phyloP scores from a whole-genome alignment of 1,284 basidiomycete genomes.

The Sutorius eximius region DNA sequence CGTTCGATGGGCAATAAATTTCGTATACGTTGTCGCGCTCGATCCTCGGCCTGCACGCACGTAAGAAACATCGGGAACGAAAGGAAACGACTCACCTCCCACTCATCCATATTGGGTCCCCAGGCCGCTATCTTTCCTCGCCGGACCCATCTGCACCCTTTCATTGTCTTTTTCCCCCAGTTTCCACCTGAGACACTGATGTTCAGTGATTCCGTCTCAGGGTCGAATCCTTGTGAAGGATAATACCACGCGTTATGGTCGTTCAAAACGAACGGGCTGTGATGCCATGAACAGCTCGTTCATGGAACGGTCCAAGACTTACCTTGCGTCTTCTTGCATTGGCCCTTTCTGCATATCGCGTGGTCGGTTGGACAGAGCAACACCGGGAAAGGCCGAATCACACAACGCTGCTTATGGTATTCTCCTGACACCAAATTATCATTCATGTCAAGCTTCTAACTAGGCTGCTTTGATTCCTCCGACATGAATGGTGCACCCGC shows the following conservation, averaged over 20 bases:
- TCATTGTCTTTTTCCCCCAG: constrained; percentile 73
- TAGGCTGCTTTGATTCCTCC: constrained; percentile 1
- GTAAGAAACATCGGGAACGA: constrained; percentile 14
- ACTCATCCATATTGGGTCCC: constrained; percentile 78
- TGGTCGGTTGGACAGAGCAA: neutral
- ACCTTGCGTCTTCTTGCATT: constrained; percentile 37
- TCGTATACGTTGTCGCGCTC: constrained; percentile 74
- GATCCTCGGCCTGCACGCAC: constrained; percentile 64
- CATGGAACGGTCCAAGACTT: neutral
- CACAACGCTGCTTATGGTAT: constrained; percentile 2
- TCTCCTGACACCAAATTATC: neutral
- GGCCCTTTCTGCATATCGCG: constrained; percentile 25
- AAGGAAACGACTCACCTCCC: constrained; percentile 57
- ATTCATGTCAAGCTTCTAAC: neutral
- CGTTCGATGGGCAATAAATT: constrained; percentile 57
- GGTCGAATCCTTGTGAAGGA: constrained; percentile 64
- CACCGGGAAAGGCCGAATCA: constrained; percentile 26
- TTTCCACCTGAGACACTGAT: constrained; percentile 58
- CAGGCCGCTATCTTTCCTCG: constrained; percentile 75
- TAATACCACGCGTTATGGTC: constrained; percentile 79
- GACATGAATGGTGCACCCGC: constrained; percentile 46
- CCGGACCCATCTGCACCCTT: constrained; percentile 72
- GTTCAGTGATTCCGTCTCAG: constrained; percentile 56
- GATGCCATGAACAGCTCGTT: constrained; percentile 7
- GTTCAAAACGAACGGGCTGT: constrained; percentile 52